A percentile compares a stretch with the other conserved stretches of the same genome.
Evolutionary conservation across 148 eudicot genomes (phyloP).

Genomic region (Rhododendron vialii): DNA sequence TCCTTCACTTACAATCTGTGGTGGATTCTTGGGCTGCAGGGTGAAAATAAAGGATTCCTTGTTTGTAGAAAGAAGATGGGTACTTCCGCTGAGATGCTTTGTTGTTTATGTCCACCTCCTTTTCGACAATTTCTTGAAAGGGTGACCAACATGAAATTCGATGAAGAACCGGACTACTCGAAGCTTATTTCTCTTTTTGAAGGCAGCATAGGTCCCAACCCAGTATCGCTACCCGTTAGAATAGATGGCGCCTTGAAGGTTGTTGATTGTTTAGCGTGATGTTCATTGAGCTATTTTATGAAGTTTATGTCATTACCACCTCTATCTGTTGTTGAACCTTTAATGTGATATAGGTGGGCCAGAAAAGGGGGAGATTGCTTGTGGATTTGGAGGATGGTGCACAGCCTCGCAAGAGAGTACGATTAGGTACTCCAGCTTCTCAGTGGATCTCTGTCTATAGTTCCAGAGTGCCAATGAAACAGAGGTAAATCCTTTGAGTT

Average conservation of each 20-base stretch:
- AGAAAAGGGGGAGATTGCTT: conserved; percentile 38
- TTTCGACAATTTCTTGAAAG: conserved; percentile 39
- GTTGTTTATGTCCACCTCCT: conserved; percentile 39
- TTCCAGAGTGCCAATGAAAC: conserved; percentile 42
- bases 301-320: background rate
- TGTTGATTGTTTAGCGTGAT: background rate
- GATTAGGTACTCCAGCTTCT: conserved; percentile 41
- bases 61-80: conserved; percentile 54
- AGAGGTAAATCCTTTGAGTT: conserved; percentile 24
- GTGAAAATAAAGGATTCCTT: conserved; percentile 50
- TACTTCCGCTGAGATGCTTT: conserved; percentile 39
- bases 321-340: background rate
- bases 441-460: conserved; percentile 50
- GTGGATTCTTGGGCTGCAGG: conserved; percentile 27
- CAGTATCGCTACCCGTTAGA: conserved; percentile 32
- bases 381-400: conserved; percentile 35
- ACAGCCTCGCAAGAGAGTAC: conserved; percentile 40
- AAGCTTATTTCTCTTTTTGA: conserved; percentile 45
- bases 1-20: background rate
- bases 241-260: conserved; percentile 54
- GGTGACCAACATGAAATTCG: conserved; percentile 44
- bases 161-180: conserved; percentile 50
- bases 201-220: conserved; percentile 30
- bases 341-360: conserved; percentile 37
- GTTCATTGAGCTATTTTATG: background rate